Base-by-base conservation (phyloP, 805 yeast species). In the Kodamaea lidongshanica region DNA sequence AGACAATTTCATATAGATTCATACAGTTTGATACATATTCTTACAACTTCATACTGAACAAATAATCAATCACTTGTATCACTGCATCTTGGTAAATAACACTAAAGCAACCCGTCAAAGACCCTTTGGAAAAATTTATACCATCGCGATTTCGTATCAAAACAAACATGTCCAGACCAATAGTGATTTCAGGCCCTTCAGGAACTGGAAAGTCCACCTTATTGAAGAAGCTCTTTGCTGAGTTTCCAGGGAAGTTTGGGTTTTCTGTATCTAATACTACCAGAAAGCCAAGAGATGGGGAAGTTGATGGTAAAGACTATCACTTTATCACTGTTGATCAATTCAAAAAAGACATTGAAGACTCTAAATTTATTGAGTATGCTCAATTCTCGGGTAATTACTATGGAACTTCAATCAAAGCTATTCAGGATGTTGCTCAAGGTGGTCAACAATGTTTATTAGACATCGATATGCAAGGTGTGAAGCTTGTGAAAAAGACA, bases 381-480 rank as follows among this genome's bases (percentile, higher is more conserved):
- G 98, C 99, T 4, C 92, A 87, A 61, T 92, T 92, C 52, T 85
- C 95, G 8, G 97, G 97, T 30, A 92, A 92, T 70, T 88, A 83
- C 69, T 92, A 92, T 61, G 99, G 99, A 36, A 92, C 98, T 28
- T 70, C 95, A 27, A 69, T 86, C 47, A 79, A 76, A 50, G 79
- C 95, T 17, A 96, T 92, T 26, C 72, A 82, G 45, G 79, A 78
- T 40, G 88, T 83, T 25, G 56, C 71, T 28, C 65, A 70, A 26
- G 58, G 60, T 30, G 83, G 86, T 46, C 76, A 71, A 57, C 79
- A 79, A 31, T 92, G 97, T 66, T 79, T 92, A 40, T 70, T 92
- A 53, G 99, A 92, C 61, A 92, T 92, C 44, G 99, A 92, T 72
- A 88, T 89, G 96, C 97, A 92, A 65, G 99, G 99, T 44, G 98